phyloP scores from a whole-genome alignment of 2,329 filamentous ascomycete species.

The Xylariaceae sp. region DNA sequence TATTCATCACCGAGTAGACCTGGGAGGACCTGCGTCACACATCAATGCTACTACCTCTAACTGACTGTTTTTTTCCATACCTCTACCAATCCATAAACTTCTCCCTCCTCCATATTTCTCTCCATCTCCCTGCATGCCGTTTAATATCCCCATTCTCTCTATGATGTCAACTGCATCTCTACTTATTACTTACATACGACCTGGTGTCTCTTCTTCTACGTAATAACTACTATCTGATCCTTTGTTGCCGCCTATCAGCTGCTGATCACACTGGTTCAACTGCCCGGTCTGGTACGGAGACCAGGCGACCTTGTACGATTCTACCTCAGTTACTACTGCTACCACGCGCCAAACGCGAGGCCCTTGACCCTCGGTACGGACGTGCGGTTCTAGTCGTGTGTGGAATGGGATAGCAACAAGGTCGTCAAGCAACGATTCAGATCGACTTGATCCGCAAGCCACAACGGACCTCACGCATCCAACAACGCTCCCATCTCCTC shows the following conservation, averaged over 20 bases:
- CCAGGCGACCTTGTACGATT: no score
- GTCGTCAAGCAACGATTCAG: background rate
- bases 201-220: background rate
- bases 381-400: background rate
- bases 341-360: constrained; percentile 4
- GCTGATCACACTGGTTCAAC: no score
- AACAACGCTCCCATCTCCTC: background rate
- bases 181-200: background rate
- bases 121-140: background rate
- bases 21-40: no score
- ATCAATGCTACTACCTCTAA: no score
- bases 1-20: no score
- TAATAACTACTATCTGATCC: background rate
- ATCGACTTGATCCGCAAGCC: background rate
- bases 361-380: background rate
- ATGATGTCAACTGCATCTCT: background rate
- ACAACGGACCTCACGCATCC: background rate
- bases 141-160: background rate
- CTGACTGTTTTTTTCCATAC: background rate
- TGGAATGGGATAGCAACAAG: background rate
- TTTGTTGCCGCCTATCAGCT: background rate
- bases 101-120: background rate
- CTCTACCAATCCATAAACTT: background rate
- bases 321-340: background rate
- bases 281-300: no score